A percentile compares a stretch with the other conserved stretches of the same genome.
Conservation (phyloP, 1,284 basidiomycete genomes). For the Pseudozyma thailandica region DNA sequence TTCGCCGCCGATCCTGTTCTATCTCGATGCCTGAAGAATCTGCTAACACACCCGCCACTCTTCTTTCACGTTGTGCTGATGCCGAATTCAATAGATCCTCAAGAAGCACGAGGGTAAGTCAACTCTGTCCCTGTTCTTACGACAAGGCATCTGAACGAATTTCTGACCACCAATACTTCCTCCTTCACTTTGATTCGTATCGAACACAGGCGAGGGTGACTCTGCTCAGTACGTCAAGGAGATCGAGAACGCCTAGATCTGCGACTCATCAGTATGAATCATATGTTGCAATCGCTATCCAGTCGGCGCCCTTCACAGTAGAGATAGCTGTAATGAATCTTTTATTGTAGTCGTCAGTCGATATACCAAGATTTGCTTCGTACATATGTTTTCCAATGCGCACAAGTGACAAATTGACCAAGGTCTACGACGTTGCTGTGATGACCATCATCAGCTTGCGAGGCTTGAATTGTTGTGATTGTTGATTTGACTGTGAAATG, state of each 20-base stretch:
- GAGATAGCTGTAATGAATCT: not conserved
- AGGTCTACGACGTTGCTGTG: too few relatives aligned
- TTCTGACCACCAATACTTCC: not conserved
- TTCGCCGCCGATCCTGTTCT: not conserved
- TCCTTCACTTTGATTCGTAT: not conserved
- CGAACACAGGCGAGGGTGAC: conserved; percentile 47
- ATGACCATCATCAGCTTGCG: too few relatives aligned
- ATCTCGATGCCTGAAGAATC: not conserved
- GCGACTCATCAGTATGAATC: not conserved
- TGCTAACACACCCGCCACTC: too few relatives aligned
- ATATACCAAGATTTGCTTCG: not conserved
- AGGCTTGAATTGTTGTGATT: too few relatives aligned
- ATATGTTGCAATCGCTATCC: too few relatives aligned
- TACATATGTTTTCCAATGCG: not conserved
- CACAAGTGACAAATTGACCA: too few relatives aligned
- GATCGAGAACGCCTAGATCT: conserved; percentile 51
- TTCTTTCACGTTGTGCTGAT: too few relatives aligned
- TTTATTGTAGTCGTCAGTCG: not conserved
- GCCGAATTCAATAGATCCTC: conserved; percentile 38
- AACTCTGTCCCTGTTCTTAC: not conserved
- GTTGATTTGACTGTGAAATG: too few relatives aligned
- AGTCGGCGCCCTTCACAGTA: not conserved
- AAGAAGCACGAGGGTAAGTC: conserved; percentile 58
- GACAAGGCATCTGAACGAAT: not conserved
- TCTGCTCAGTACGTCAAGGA: conserved; percentile 55